Evolutionary conservation across 768 basidiomycete genomes (phyloP).

Genomic region (Pisolithus marmoratus): DNA sequence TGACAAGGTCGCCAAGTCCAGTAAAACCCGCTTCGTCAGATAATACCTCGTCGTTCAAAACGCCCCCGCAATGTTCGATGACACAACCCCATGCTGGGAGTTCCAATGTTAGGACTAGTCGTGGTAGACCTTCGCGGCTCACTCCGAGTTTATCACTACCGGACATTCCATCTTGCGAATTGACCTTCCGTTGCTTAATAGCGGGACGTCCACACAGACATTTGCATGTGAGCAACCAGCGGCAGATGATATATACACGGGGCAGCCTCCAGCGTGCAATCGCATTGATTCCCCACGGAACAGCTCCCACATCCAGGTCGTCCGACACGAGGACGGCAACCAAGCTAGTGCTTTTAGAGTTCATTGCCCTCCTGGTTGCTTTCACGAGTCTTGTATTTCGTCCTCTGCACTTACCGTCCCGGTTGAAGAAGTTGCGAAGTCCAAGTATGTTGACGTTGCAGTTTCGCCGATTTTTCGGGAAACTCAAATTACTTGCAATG

Average conservation of each 20-base stretch:
- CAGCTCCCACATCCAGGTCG: constrained; percentile 19
- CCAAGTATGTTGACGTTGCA: constrained; percentile 21
- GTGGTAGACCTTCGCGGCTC: constrained; percentile 16
- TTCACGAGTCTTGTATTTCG: constrained; percentile 11
- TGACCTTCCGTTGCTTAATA: not conserved
- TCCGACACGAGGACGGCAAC: constrained; percentile 9
- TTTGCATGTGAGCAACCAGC: not conserved
- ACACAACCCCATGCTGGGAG: not conserved
- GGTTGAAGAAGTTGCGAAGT: not conserved
- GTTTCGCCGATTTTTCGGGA: constrained; percentile 22
- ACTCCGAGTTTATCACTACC: constrained; percentile 17
- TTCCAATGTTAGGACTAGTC: constrained; percentile 15
- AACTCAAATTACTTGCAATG: not conserved
- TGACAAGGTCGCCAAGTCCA: constrained; percentile 20
- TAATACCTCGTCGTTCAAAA: not conserved
- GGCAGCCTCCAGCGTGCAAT: not conserved
- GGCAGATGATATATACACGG: not conserved
- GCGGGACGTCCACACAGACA: not conserved
- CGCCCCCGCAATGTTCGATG: not conserved
- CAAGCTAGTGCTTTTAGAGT: constrained; percentile 10
- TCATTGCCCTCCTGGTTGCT: constrained; percentile 15
- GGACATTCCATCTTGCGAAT: constrained; percentile 4
- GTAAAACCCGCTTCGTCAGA: constrained; percentile 3
- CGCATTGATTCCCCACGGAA: not conserved
- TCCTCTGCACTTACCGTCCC: not conserved